A percentile compares a stretch with the other conserved stretches of the same genome.
Evolutionary conservation across 2,329 filamentous ascomycete genomes (phyloP).

Genomic region (Epichloe scottii): DNA sequence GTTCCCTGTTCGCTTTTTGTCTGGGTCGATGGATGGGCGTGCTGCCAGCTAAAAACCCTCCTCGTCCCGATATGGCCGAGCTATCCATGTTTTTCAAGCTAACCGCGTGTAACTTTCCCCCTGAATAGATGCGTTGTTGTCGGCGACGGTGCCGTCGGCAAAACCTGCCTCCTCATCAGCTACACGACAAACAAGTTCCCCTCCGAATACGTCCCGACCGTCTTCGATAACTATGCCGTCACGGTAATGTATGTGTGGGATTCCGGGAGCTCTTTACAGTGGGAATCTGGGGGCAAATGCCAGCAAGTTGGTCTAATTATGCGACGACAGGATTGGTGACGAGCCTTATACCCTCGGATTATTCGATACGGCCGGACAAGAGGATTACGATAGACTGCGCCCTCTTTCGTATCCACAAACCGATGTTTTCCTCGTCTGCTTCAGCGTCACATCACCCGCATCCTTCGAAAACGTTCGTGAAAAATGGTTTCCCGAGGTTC

Average conservation of each 20-base stretch:
- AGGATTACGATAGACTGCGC: slow-evolving; percentile 96
- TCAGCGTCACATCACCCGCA: slow-evolving; percentile 92
- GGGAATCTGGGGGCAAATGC: neutral
- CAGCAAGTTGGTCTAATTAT: slow-evolving; percentile 8
- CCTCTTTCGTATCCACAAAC: slow-evolving; percentile 97
- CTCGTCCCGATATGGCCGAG: neutral
- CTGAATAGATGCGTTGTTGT: slow-evolving; percentile 82
- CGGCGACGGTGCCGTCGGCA: slow-evolving; percentile 97
- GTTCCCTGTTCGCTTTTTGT: neutral
- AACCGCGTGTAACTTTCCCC: neutral
- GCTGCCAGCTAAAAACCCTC: neutral
- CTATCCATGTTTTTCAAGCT: neutral
- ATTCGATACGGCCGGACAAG: slow-evolving; percentile 97
- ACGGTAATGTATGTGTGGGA: slow-evolving; percentile 81
- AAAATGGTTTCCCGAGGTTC: slow-evolving; percentile 98
- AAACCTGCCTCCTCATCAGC: slow-evolving; percentile 97
- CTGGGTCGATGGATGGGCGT: neutral
- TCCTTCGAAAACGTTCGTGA: slow-evolving; percentile 99
- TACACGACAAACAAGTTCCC: slow-evolving; percentile 99
- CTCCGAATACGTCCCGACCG: slow-evolving; percentile 97
- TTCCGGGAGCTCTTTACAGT: neutral
- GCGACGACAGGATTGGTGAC: slow-evolving; percentile 72
- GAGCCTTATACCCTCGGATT: slow-evolving; percentile 95
- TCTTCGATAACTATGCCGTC: slow-evolving; percentile 99
- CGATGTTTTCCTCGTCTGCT: slow-evolving; percentile 97